These are phyloP conservation scores for Tremella mesenterica DNA, from an alignment of 768 basidiomycete genomes.

Conservation along the genomic window DNA sequence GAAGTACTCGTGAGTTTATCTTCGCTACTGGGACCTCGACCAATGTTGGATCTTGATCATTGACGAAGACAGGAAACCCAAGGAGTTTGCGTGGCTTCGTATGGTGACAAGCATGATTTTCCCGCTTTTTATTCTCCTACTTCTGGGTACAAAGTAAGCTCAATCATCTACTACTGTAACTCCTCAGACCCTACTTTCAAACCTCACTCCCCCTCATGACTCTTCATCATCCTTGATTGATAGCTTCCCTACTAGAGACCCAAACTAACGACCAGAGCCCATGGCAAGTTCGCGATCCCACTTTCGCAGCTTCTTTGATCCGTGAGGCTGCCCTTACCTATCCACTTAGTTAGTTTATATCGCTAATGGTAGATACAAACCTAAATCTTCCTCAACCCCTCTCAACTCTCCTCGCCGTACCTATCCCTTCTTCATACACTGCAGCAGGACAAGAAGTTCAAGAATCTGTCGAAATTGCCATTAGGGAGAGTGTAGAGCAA, in stretches of 20 bases:
- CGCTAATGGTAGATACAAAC: constrained; percentile 54
- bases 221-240: no score
- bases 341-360: not conserved
- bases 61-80: constrained; percentile 66
- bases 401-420: constrained; percentile 74
- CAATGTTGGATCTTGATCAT: not conserved
- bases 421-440: constrained; percentile 73
- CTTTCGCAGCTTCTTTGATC: constrained; percentile 58
- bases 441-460: constrained; percentile 62
- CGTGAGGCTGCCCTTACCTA: constrained; percentile 1
- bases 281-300: constrained; percentile 61
- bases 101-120: constrained; percentile 66
- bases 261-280: constrained; percentile 72
- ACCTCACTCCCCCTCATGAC: no score
- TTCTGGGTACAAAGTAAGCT: constrained; percentile 68
- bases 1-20: constrained; percentile 47
- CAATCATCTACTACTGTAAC: no score
- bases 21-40: not conserved
- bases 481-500: constrained; percentile 69
- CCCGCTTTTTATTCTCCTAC: constrained; percentile 85
- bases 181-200: no score
- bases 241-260: constrained; percentile 1
- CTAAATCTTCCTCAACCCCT: constrained; percentile 62
- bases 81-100: constrained; percentile 82
- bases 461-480: constrained; percentile 69